Base-by-base conservation (phyloP, 2,329 filamentous ascomycete genomes). In the Bipolaris bicolor region DNA sequence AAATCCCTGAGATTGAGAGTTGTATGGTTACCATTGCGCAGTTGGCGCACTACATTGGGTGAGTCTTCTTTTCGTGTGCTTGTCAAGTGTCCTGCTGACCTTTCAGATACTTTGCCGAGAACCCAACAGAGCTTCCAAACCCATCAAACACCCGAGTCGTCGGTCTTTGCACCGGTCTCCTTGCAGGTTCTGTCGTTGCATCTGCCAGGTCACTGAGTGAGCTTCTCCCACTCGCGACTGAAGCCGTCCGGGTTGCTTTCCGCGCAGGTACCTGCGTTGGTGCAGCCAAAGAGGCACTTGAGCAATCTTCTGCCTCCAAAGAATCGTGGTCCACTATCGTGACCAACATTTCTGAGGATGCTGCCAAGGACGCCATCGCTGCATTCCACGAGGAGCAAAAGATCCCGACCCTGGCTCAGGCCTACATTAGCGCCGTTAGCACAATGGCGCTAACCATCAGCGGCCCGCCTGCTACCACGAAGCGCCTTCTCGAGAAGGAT, bases 31-130 rank as follows among this genome's bases (percentile, higher is more conserved):
- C 86, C 55, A 82, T 88, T 61, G 80, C 86, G 50, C 88, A 90
- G 72, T 73, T 90, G 52, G 84, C 84, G 46, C 87, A 90, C 71
- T 90, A 88, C 74, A 88, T 90, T 61, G 86, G 88, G 83, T 88
- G 78, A 67, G 84, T 10, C 29, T 80, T 9, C 5, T 15, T 50
- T n/a, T 10, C 7, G 6, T 7, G 13, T 10, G 33, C 13, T 6
- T 29, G 40, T 10, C 3, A 7, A 26, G 9, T 37, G 34, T 47
- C 39, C 39, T 50, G 62, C 76, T 78, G 65, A 79, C 69, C 46
- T 26, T 15, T 7, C 46, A 70, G 60, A 39, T 83, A 81, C 71
- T 83, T 79, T 64, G 76, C 76, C 31, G 80, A 81, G 76, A 85
- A 79, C 79, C 83, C 75, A 71, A 82, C 73, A 78, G 86, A 82